These are phyloP conservation scores for Cercophora newfieldiana DNA, from an alignment of 495 filamentous ascomycete genomes.

Conservation along the genomic window DNA sequence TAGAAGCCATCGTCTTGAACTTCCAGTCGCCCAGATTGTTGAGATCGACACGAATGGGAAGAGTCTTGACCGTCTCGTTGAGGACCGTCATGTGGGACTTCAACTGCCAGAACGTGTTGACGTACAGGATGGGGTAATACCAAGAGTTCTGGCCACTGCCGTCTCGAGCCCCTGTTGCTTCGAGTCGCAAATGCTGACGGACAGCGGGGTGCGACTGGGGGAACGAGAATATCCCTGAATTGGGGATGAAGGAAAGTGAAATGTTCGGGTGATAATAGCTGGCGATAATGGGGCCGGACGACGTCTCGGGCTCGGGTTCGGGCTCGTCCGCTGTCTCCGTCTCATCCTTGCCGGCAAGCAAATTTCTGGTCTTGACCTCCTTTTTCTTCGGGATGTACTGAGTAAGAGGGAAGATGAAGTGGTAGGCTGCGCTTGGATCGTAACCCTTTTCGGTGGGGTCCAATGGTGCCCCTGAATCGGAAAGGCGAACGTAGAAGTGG, in stretches of 20 bases:
- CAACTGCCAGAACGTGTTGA: conserved; percentile 98
- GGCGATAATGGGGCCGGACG: conserved; percentile 63
- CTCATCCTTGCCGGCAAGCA: conserved; percentile 64
- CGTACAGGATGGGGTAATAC: conserved; percentile 89
- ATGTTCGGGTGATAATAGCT: conserved; percentile 97
- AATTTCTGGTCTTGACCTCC: conserved; percentile 81
- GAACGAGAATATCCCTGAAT: conserved; percentile 67
- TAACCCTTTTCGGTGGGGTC: conserved; percentile 74
- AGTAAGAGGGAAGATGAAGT: conserved; percentile 82
- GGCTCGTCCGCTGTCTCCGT: conserved; percentile 41
- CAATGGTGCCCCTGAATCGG: conserved; percentile 58
- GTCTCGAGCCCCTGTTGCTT: conserved; percentile 73
- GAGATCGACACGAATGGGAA: conserved; percentile 83
- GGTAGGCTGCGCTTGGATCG: conserved; percentile 71
- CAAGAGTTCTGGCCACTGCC: conserved; percentile 83
- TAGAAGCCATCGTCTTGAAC: conserved; percentile 76
- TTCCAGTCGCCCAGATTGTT: conserved; percentile 87
- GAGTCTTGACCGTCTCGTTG: conserved; percentile 81
- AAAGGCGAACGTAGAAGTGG: conserved; percentile 83
- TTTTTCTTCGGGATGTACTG: conserved; percentile 93
- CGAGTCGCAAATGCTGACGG: conserved; percentile 74
- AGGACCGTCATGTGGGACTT: conserved; percentile 85
- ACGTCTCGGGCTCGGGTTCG: conserved; percentile 47
- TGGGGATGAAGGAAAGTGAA: conserved; percentile 82
- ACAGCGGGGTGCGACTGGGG: conserved; percentile 70